A percentile compares a stretch with the other conserved stretches of the same genome.
These are phyloP conservation scores for Boletales sp. DNA, from an alignment of 768 basidiomycete species.

Conservation along the genomic window DNA sequence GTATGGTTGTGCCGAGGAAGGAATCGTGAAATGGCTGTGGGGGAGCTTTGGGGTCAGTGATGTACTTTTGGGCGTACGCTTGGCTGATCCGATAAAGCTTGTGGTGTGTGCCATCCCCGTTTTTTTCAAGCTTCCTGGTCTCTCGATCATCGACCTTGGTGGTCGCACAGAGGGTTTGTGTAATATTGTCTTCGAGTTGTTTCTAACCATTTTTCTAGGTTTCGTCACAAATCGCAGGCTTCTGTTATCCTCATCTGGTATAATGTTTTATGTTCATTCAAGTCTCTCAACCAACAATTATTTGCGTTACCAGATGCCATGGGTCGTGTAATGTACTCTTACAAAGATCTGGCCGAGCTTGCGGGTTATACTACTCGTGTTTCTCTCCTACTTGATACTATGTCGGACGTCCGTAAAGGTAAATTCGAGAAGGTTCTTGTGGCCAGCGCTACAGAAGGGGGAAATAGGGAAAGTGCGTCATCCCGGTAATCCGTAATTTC, in stretches of 20 bases:
- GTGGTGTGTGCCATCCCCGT: slow-evolving; percentile 91
- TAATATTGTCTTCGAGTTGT: neutral
- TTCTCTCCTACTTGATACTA: slow-evolving; percentile 82
- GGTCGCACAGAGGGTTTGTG: slow-evolving; percentile 79
- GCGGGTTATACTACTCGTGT: slow-evolving; percentile 96
- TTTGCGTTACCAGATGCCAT: slow-evolving; percentile 66
- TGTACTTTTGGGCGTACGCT: neutral
- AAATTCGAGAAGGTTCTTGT: slow-evolving; percentile 88
- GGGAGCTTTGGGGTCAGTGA: slow-evolving; percentile 84
- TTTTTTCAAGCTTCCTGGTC: slow-evolving; percentile 83
- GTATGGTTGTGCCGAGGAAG: slow-evolving; percentile 92
- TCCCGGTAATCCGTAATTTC: neutral
- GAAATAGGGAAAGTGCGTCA: slow-evolving; percentile 69
- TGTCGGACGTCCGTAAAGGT: slow-evolving; percentile 79
- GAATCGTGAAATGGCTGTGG: slow-evolving; percentile 96
- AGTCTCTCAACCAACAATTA: neutral
- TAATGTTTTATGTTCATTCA: slow-evolving; percentile 12
- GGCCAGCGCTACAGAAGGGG: slow-evolving; percentile 65
- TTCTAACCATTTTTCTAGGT: slow-evolving; percentile 41
- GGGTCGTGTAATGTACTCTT: slow-evolving; percentile 94
- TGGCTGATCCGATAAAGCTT: slow-evolving; percentile 42
- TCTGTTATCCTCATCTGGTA: slow-evolving; percentile 80
- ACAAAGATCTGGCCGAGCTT: slow-evolving; percentile 93
- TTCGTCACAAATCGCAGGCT: slow-evolving; percentile 96
- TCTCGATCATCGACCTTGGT: slow-evolving; percentile 66